Evolutionary conservation across 148 eudicot genomes (phyloP), one percentile per base, ranked within the genome.

Genomic region (Oxyria digyna): DNA sequence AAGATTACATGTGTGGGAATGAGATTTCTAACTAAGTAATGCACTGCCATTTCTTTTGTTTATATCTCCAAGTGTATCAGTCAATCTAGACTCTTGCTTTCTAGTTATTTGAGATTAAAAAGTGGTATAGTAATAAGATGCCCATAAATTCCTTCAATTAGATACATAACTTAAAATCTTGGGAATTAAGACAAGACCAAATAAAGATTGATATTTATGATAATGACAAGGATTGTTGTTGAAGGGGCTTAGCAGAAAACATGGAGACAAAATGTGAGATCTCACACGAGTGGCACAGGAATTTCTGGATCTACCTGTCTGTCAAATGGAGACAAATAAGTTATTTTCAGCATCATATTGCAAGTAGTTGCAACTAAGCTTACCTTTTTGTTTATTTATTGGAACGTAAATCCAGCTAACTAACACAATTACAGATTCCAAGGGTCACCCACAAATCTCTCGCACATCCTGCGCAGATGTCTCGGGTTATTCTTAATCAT

Each of bases 181-280:
- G 62, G 17, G 17, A 55, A 23, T 55, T 31, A 55, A 23, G 10
- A 23, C 31, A 26, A 24, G 17, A 55, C 3, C 38, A 35, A 35
- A 15, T 24, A 54, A 24, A 55, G 15, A 24, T 55, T 24, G 32
- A 26, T 55, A 26, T 55, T 4, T 26, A 55, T 26, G 32, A 55
- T 55, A 6, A 9, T 0, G 32, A 55, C 62, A 27, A 55, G 62
- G 62, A 26, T 26, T 3, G 62, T 26, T 55, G 32, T 55, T 55
- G 78, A 80, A 38, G 75, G 71, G 74, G 42, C 74, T 73, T 27
- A 43, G 71, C 72, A 76, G 37, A 67, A 52, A 73, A 68, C 73
- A 71, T 62, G 75, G 73, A 71, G 37, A 48, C 32, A 55, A 11
- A 55, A 26, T 26, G 33, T 55, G 62, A 55, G 62, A 26, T 26